Evolutionary conservation across 2,329 filamentous ascomycete species (phyloP).

Genomic region (Pseudonectria buxi): DNA sequence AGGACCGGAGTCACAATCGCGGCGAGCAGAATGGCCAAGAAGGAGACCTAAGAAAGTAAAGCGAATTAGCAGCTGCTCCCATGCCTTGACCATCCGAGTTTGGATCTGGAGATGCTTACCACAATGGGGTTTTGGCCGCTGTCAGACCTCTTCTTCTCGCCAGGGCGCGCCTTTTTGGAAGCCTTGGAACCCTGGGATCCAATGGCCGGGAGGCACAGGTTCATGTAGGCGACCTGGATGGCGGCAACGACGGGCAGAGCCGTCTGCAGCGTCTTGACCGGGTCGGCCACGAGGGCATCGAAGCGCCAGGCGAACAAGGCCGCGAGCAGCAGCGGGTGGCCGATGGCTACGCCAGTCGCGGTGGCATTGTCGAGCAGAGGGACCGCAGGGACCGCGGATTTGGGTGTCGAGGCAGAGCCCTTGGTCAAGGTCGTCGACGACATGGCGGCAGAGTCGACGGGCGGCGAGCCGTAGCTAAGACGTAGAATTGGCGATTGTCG

Average conservation of each 20-base stretch:
- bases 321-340: constrained; percentile 63
- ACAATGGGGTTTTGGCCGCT: constrained; percentile 38
- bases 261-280: constrained; percentile 54
- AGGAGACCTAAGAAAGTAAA: constrained; percentile 32
- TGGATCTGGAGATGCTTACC: constrained; percentile 32
- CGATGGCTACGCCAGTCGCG: constrained; percentile 50
- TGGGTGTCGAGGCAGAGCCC: constrained; percentile 20
- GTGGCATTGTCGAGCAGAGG: constrained; percentile 30
- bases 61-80: constrained; percentile 10
- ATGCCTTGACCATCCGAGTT: too few relatives aligned
- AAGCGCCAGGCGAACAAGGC: constrained; percentile 59
- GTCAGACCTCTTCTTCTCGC: constrained; percentile 48
- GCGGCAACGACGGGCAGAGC: constrained; percentile 56
- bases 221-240: constrained; percentile 58
- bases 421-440: constrained; percentile 27
- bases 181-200: constrained; percentile 36
- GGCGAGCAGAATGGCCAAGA: constrained; percentile 51
- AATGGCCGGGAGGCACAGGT: constrained; percentile 58
- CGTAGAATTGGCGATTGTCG: constrained; percentile 1
- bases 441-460: constrained; percentile 34
- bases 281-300: constrained; percentile 59
- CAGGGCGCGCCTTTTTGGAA: constrained; percentile 44
- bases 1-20: constrained; percentile 60
- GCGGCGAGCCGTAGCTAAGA: constrained; percentile 21
- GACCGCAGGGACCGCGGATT: constrained; percentile 29